Percentiles rank a stretch among this genome's conserved stretches.
Conservation (phyloP, 176 grass and related monocot species). For the Oryza glaberrima region DNA sequence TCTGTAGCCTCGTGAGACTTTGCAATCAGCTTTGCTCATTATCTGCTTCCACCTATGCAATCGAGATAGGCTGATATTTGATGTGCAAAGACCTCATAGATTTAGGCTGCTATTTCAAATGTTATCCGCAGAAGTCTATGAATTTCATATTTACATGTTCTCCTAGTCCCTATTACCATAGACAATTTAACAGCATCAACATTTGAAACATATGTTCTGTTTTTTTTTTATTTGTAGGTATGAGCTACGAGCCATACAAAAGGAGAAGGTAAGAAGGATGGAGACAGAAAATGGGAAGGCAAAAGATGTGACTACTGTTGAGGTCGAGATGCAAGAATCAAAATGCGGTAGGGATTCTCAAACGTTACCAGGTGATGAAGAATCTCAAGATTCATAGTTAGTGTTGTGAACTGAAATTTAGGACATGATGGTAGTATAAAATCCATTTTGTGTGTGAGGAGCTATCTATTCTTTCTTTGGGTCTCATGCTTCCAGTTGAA, state of each 20-base stretch:
- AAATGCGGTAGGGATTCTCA: slow-evolving; percentile 45
- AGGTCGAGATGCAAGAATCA: slow-evolving; percentile 93
- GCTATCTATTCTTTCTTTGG: slow-evolving; percentile 11
- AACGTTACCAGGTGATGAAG: slow-evolving; percentile 40
- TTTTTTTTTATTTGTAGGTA: slow-evolving; percentile 52
- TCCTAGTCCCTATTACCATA: neutral
- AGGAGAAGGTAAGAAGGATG: slow-evolving; percentile 67
- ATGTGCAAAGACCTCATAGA: slow-evolving; percentile 25
- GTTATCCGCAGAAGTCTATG: neutral
- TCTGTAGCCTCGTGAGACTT: neutral
- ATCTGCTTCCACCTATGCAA: slow-evolving; percentile 2
- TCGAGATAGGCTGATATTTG: neutral
- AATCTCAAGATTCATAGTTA: slow-evolving; percentile 43
- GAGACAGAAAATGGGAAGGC: slow-evolving; percentile 54
- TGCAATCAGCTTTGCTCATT: neutral
- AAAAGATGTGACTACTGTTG: slow-evolving; percentile 55
- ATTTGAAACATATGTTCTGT: neutral
- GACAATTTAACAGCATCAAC: neutral
- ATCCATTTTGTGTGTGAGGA: too few relatives aligned
- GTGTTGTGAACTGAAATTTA: slow-evolving; percentile 36
- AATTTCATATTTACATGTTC: slow-evolving; percentile 3
- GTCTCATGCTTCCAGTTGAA: slow-evolving; percentile 15
- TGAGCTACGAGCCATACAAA: slow-evolving; percentile 75
- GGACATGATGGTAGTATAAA: neutral
- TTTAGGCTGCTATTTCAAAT: neutral